Evolutionary conservation across 768 basidiomycete species (phyloP), one percentile per base, ranked within the genome.

Genomic region (Leccinum subgranulosum): DNA sequence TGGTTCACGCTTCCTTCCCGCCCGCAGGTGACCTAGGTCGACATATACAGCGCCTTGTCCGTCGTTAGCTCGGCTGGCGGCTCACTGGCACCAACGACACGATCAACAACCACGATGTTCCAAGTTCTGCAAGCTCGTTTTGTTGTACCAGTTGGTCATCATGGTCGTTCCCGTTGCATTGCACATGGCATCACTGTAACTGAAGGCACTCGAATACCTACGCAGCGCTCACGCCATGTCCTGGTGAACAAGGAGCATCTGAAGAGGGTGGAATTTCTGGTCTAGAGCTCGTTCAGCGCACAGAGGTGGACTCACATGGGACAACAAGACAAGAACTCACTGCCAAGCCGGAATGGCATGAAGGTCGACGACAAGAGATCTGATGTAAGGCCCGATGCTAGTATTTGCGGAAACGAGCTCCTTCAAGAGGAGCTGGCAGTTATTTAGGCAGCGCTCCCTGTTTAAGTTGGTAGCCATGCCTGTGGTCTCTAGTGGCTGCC

Each of bases 261-360:
- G 25, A 67, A 51, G 58, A 60, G 4, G 58, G 52, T 34, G 14
- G 34, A 14, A 60, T 67, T 3, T 25, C 34, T 6, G 6, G 1
- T 19, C 28, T 69, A n/a, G 56, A 60, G 21, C 41, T 11, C 47
- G 62, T 46, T 6, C 60, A 52, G 31, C 56, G 41, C n/a, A 39
- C 23, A 10, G 63, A 58, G 49, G 39, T n/a, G 21, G 54, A 50
- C 6, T 21, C 41, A 5, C 47, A 46, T 49, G 33, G 45, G 55
- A 60, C 36, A 55, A 59, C 11, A 12, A 33, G 56, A 59, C 11
- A 12, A 33, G 63, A 60, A 51, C 65, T 68, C 53, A 62, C 34
- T 36, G 34, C 34, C 34, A 36, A 23, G 21, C 29, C 60, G 17
- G 43, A 53, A 36, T 17, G 8, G 19, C 9, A 12, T 49, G 14